Conservation (phyloP, 2,329 filamentous ascomycete species). For the Colletotrichum sp. region DNA sequence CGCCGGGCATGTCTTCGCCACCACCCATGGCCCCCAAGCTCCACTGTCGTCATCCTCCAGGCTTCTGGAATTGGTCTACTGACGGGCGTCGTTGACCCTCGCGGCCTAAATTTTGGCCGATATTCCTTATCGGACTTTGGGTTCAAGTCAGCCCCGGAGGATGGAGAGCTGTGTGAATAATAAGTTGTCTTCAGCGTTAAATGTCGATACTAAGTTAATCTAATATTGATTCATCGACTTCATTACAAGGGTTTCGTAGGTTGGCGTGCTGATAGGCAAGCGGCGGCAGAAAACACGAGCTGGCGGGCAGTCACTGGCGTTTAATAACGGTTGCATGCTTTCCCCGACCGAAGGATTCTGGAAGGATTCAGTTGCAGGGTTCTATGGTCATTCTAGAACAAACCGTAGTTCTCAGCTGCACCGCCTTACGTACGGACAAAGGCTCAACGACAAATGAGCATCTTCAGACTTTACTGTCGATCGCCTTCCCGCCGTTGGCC, state of each 20-base stretch:
- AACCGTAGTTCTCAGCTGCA: neutral
- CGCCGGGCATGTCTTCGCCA: neutral
- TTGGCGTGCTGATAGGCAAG: neutral
- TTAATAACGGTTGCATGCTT: neutral
- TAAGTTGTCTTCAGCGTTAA: neutral
- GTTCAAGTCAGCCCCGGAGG: neutral
- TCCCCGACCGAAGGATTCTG: neutral
- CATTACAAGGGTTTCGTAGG: neutral
- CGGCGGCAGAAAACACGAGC: neutral
- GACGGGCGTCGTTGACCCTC: neutral
- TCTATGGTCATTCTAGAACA: neutral
- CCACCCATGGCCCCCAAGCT: neutral
- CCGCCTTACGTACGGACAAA: neutral
- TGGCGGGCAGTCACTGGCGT: neutral
- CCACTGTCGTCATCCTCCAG: neutral
- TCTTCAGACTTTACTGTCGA: neutral
- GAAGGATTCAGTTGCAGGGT: neutral
- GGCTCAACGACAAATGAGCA: neutral
- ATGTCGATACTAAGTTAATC: fast-evolving
- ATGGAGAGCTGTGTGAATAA: neutral
- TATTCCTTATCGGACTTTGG: neutral
- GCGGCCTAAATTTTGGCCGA: fast-evolving
- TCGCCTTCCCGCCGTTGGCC: neutral
- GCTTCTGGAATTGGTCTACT: neutral
- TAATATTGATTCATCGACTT: neutral